A percentile compares a stretch with the other conserved stretches of the same genome.
These are phyloP conservation scores for Talaromyces pinophilus DNA, from an alignment of 2,329 filamentous ascomycete species.

Conservation along the genomic window DNA sequence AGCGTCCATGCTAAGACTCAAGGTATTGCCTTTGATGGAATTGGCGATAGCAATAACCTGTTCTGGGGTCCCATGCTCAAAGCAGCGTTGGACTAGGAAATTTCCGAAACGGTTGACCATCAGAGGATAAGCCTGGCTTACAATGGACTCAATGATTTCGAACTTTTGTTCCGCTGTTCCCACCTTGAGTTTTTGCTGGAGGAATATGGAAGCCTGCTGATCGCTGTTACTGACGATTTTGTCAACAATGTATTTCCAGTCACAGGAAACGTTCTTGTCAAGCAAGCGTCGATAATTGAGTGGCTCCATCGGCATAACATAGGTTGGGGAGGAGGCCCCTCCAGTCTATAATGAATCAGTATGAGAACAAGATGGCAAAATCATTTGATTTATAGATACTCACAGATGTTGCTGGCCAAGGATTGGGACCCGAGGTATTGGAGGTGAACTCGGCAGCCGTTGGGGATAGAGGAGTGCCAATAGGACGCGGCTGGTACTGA, in stretches of 20 bases:
- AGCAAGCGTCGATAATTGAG: slow-evolving; percentile 94
- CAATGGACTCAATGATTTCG: slow-evolving; percentile 94
- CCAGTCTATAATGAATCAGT: slow-evolving; percentile 30
- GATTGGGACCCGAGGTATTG: slow-evolving; percentile 28
- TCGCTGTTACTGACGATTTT: slow-evolving; percentile 99
- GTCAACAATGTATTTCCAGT: slow-evolving; percentile 99
- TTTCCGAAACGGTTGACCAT: slow-evolving; percentile 99
- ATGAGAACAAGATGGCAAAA: neutral
- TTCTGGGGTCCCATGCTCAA: slow-evolving; percentile 93
- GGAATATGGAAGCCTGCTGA: slow-evolving; percentile 96
- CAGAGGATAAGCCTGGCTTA: slow-evolving; percentile 87
- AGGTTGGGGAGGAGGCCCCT: slow-evolving; percentile 67
- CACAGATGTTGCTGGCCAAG: slow-evolving; percentile 52
- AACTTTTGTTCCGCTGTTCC: slow-evolving; percentile 94
- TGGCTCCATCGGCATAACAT: slow-evolving; percentile 83
- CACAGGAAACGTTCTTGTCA: slow-evolving; percentile 93
- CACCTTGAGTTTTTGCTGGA: slow-evolving; percentile 98
- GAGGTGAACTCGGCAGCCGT: slow-evolving; percentile 74
- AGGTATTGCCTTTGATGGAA: slow-evolving; percentile 87
- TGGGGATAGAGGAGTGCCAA: slow-evolving; percentile 68
- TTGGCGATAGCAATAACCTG: slow-evolving; percentile 94
- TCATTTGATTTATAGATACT: slow-evolving; percentile 44
- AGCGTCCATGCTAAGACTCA: slow-evolving; percentile 95
- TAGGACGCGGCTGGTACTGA: slow-evolving; percentile 57
- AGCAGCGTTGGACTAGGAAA: slow-evolving; percentile 97